phyloP scores from a whole-genome alignment of 164 flowering plant genomes.

The Annona squamosa region DNA sequence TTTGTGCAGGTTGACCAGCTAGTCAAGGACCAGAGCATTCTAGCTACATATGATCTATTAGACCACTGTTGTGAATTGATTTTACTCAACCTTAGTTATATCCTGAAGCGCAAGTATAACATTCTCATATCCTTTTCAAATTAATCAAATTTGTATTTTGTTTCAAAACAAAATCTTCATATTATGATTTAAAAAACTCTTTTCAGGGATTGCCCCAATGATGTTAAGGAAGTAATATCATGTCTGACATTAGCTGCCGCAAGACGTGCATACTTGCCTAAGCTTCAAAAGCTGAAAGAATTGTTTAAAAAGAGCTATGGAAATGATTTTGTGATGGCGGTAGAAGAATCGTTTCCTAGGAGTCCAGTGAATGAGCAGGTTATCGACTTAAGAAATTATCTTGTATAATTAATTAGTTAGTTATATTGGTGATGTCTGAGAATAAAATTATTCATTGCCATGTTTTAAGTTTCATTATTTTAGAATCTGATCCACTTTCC shows the following conservation, averaged over 20 bases:
- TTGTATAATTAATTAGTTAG: not conserved
- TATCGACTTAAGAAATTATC: not conserved
- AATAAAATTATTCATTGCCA: no score
- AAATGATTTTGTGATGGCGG: slow-evolving; percentile 35
- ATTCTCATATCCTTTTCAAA: not conserved
- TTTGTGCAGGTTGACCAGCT: slow-evolving; percentile 62
- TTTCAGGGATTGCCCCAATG: slow-evolving; percentile 70
- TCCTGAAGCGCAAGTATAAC: slow-evolving; percentile 54
- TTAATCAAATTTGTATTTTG: no score
- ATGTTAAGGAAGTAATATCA: slow-evolving; percentile 73
- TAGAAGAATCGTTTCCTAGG: slow-evolving; percentile 52
- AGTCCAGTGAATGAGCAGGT: slow-evolving; percentile 68
- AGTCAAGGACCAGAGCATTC: slow-evolving; percentile 36
- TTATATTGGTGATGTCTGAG: no score
- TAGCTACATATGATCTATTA: slow-evolving; percentile 50
- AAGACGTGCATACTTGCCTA: slow-evolving; percentile 77
- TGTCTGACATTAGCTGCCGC: slow-evolving; percentile 74
- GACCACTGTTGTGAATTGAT: slow-evolving; percentile 67
- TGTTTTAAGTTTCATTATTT: no score
- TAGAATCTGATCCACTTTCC: no score
- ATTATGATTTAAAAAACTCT: not conserved
- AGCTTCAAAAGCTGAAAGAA: slow-evolving; percentile 51
- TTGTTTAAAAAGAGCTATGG: slow-evolving; percentile 74
- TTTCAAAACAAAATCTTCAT: no score
- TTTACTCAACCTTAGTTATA: slow-evolving; percentile 42